A percentile compares a stretch with the other conserved stretches of the same genome.
Evolutionary conservation across 1,284 basidiomycete genomes (phyloP).

Genomic region (Paramarasmius palmivorus): DNA sequence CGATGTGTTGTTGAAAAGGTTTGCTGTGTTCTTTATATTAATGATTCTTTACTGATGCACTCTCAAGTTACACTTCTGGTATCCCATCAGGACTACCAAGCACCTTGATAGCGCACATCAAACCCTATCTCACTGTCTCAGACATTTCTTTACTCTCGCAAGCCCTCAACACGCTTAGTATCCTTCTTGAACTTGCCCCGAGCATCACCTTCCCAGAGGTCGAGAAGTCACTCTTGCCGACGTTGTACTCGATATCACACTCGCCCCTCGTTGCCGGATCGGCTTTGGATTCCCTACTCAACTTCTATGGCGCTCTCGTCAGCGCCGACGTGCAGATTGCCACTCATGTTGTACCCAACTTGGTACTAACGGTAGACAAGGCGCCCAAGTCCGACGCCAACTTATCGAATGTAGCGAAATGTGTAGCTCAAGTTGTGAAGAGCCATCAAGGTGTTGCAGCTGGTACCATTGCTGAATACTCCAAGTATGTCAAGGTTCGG

Average conservation of each 20-base stretch:
- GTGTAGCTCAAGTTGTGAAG: conserved; percentile 79
- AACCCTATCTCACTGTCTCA: conserved; percentile 66
- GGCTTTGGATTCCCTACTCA: conserved; percentile 77
- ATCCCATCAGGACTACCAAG: conserved; percentile 64
- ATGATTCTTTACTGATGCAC: conserved; percentile 11
- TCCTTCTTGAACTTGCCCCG: conserved; percentile 73
- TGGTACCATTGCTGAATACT: conserved; percentile 80
- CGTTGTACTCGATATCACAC: conserved; percentile 72
- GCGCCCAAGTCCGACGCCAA: conserved; percentile 55
- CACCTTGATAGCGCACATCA: conserved; percentile 72
- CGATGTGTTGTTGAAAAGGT: conserved; percentile 73
- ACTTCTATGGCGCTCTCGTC: conserved; percentile 83
- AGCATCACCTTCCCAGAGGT: conserved; percentile 67
- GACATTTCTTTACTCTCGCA: conserved; percentile 82
- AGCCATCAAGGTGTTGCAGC: conserved; percentile 71
- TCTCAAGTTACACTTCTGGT: conserved; percentile 58
- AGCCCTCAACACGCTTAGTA: conserved; percentile 68
- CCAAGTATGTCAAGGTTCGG: conserved; percentile 71
- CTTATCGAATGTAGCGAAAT: conserved; percentile 76
- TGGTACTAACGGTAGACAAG: conserved; percentile 64
- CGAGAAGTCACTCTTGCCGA: conserved; percentile 66
- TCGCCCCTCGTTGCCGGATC: conserved; percentile 76
- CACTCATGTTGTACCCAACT: conserved; percentile 71
- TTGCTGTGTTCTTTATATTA: conserved; percentile 15
- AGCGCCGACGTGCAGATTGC: conserved; percentile 80